A percentile compares a stretch with the other conserved stretches of the same genome.
These are phyloP conservation scores for Strobilomyces echinocephalus DNA, from an alignment of 768 basidiomycete species.

Conservation along the genomic window DNA sequence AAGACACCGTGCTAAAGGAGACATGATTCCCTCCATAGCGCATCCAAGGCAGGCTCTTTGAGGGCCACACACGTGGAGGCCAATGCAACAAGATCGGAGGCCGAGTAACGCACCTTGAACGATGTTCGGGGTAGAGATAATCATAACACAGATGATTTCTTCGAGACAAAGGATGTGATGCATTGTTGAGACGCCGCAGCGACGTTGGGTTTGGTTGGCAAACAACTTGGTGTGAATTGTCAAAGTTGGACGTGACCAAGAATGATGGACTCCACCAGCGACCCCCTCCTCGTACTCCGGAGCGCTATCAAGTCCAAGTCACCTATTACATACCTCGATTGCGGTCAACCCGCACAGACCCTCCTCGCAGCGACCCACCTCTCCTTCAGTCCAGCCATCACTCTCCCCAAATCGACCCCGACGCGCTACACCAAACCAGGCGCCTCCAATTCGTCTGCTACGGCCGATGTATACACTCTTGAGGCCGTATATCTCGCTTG, in stretches of 20 bases:
- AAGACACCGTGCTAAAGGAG: not conserved
- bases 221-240: too few relatives aligned
- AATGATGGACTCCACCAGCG: not conserved
- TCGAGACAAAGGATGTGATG: not conserved
- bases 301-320: conserved; percentile 56
- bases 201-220: too few relatives aligned
- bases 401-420: conserved; percentile 66
- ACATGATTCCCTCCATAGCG: not conserved
- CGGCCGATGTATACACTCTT: conserved; percentile 63
- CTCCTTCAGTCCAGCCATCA: conserved; percentile 45
- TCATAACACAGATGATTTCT: not conserved
- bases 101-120: not conserved
- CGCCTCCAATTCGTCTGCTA: conserved; percentile 26
- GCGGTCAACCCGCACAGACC: conserved; percentile 37
- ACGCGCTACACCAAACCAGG: conserved; percentile 77
- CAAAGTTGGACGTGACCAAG: too few relatives aligned
- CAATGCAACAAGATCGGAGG: not conserved
- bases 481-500: conserved; percentile 85
- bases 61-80: not conserved
- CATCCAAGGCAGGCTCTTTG: not conserved
- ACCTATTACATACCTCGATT: conserved; percentile 43
- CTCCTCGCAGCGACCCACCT: conserved; percentile 62
- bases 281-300: conserved; percentile 55
- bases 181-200: not conserved
- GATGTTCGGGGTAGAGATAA: not conserved